These are phyloP conservation scores for Penicillium salamii DNA, from an alignment of 495 filamentous ascomycete species.

Conservation along the genomic window DNA sequence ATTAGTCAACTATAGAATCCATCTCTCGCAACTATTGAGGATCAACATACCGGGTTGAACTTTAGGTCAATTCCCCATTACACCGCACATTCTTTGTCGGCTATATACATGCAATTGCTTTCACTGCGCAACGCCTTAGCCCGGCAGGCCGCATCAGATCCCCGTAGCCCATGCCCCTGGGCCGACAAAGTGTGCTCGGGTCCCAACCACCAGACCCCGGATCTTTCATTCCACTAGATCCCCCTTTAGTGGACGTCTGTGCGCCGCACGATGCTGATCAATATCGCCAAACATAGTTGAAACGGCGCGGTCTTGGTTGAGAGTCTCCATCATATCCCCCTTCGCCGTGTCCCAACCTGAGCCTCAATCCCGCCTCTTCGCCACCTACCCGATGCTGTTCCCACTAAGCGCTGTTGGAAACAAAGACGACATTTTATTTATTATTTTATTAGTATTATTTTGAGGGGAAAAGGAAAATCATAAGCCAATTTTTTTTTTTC, in stretches of 20 bases:
- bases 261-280: slow-evolving; percentile 24
- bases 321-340: slow-evolving; percentile 23
- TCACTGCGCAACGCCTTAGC: neutral
- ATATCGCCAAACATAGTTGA: slow-evolving; percentile 12
- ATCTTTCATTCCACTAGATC: slow-evolving; percentile 15
- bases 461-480: neutral
- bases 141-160: neutral
- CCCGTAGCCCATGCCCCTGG: neutral
- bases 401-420: slow-evolving; percentile 22
- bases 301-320: slow-evolving; percentile 23
- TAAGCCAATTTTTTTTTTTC: too few species aligned
- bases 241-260: slow-evolving; percentile 21
- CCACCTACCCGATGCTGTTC: slow-evolving; percentile 1
- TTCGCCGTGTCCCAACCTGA: slow-evolving; percentile 5
- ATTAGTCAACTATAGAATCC: slow-evolving; percentile 4
- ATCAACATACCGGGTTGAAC: slow-evolving; percentile 6
- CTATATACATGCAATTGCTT: neutral
- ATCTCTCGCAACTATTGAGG: neutral
- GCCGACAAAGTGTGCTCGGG: neutral
- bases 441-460: neutral
- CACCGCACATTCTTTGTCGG: neutral
- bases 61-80: neutral
- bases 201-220: slow-evolving; percentile 17
- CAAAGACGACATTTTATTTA: neutral
- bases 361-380: slow-evolving; percentile 2